Conservation (phyloP, 2,329 filamentous ascomycete genomes). For the Cytospora leucostoma region DNA sequence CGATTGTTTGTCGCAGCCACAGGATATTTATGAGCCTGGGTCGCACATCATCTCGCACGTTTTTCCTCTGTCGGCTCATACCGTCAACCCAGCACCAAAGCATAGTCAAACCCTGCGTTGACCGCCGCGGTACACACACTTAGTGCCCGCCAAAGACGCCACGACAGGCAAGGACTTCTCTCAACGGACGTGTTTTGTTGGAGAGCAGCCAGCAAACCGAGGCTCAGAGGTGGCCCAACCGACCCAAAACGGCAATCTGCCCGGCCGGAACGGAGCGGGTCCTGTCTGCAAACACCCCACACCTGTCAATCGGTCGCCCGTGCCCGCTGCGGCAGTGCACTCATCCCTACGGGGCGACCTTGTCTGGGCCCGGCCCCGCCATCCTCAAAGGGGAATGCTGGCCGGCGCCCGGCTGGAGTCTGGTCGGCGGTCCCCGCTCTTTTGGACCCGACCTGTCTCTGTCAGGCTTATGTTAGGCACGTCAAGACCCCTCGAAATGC, state of each 20-base stretch:
- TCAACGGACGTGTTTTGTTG: background rate
- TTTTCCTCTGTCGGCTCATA: background rate
- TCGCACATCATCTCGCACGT: background rate
- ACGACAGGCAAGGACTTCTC: slow-evolving; percentile 5
- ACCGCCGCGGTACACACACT: background rate
- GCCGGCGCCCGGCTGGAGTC: slow-evolving; percentile 15
- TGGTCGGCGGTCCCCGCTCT: slow-evolving; percentile 6
- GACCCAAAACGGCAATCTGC: slow-evolving; percentile 15
- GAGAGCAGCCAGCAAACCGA: slow-evolving; percentile 6
- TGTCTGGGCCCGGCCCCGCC: slow-evolving; percentile 16
- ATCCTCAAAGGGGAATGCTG: slow-evolving; percentile 20
- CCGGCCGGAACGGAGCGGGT: slow-evolving; percentile 19
- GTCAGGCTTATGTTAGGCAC: background rate
- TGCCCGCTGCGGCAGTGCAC: slow-evolving; percentile 1
- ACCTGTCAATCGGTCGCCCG: slow-evolving; percentile 7
- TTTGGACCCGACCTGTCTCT: slow-evolving; percentile 5
- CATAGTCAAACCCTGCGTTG: slow-evolving; percentile 5
- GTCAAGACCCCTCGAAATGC: slow-evolving; percentile 13
- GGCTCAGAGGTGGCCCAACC: slow-evolving; percentile 11
- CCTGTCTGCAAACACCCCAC: slow-evolving; percentile 11
- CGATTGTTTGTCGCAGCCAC: background rate
- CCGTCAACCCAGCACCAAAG: background rate
- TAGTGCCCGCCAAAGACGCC: slow-evolving; percentile 7
- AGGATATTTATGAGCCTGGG: background rate
- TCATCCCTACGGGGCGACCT: slow-evolving; percentile 9